A percentile compares a stretch with the other conserved stretches of the same genome.
phyloP scores from a whole-genome alignment of 306 rosid genomes.

The Inga laurina region DNA sequence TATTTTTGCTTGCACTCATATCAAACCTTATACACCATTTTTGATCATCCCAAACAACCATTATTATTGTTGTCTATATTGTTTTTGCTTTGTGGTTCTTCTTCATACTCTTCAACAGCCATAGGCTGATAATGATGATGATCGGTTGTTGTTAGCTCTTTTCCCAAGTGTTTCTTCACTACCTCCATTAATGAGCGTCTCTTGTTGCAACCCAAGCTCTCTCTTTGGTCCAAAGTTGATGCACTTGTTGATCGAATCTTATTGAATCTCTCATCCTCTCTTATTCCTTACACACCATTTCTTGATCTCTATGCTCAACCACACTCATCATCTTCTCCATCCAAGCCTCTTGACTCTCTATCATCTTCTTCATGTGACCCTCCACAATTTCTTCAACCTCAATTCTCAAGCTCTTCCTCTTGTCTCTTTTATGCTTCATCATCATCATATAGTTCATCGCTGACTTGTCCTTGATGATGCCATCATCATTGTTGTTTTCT shows the following conservation, averaged over 20 bases:
- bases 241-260: constrained; percentile 51
- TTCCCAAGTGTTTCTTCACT: constrained; percentile 46
- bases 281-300: constrained; percentile 54
- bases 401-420: constrained; percentile 49
- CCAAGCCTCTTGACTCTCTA: constrained; percentile 71
- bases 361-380: constrained; percentile 59
- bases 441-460: not conserved
- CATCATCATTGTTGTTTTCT: no score
- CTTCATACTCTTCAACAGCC: not conserved
- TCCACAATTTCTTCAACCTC: constrained; percentile 63
- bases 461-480: no score
- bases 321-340: constrained; percentile 63
- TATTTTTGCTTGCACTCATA: no score
- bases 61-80: not conserved
- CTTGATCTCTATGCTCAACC: constrained; percentile 60
- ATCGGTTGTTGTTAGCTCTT: not conserved
- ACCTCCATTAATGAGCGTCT: constrained; percentile 60
- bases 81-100: not conserved
- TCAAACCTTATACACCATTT: no score
- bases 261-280: constrained; percentile 62
- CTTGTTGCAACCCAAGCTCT: constrained; percentile 73
- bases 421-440: not conserved
- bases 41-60: constrained; percentile 39
- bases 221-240: constrained; percentile 71
- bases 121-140: constrained; percentile 11